Conservation (phyloP, 148 eudicot genomes). For the Rhododendron simsii region DNA sequence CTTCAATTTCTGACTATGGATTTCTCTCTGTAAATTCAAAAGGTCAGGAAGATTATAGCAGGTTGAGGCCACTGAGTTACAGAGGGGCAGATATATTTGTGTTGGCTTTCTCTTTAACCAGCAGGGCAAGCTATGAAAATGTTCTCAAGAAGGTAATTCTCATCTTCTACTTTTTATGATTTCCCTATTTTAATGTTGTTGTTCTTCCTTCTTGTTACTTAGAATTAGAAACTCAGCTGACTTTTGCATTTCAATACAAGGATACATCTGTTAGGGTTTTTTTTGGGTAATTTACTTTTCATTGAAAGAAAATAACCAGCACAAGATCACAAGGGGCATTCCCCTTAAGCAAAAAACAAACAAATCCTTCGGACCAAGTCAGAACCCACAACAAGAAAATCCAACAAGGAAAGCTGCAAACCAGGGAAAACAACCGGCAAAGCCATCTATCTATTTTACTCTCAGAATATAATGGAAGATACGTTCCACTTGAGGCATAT, state of each 20-base stretch:
- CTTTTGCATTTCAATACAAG: not conserved
- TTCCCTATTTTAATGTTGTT: not conserved
- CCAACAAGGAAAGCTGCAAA: not conserved
- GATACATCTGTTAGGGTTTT: not conserved
- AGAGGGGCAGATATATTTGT: constrained; percentile 95
- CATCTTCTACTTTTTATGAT: not conserved
- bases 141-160: constrained; percentile 95
- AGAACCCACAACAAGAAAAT: not conserved
- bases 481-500: not conserved
- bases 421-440: not conserved
- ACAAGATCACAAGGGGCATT: not conserved
- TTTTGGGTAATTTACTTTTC: not conserved
- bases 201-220: not conserved
- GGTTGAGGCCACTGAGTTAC: constrained; percentile 94
- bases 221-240: not conserved
- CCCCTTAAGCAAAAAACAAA: not conserved
- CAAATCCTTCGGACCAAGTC: not conserved
- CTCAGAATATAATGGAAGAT: not conserved
- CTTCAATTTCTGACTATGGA: not conserved
- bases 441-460: not conserved
- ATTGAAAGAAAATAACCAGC: not conserved
- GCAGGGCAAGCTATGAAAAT: constrained; percentile 95
- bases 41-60: constrained; percentile 95
- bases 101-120: constrained; percentile 82
- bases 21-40: constrained; percentile 13